Evolutionary conservation across 345 rosid species (phyloP).

Genomic region (Euphorbia peplus): DNA sequence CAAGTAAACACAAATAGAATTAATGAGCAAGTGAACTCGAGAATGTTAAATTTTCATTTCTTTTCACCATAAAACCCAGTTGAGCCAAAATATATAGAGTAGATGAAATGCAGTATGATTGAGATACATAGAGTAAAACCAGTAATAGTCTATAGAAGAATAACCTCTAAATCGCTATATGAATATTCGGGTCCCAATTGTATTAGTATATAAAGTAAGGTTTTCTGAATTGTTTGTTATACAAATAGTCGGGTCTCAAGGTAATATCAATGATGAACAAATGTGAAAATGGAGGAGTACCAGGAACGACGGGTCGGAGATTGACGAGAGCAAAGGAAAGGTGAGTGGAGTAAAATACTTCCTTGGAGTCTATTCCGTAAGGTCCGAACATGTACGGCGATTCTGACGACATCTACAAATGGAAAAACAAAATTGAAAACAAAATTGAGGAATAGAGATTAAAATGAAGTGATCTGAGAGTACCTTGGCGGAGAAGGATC

Average conservation of each 20-base stretch:
- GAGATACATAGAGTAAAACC: not conserved
- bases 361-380: slow-evolving; percentile 60
- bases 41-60: not conserved
- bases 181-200: no score
- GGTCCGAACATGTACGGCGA: slow-evolving; percentile 59
- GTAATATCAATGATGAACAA: not conserved
- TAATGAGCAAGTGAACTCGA: not conserved
- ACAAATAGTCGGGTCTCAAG: no score
- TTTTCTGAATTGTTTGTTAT: no score
- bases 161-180: no score
- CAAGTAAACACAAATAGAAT: not conserved
- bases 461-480: no score
- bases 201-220: no score
- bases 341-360: slow-evolving; percentile 68
- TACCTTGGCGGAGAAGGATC: slow-evolving; percentile 1
- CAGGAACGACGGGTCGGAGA: slow-evolving; percentile 84
- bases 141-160: not conserved
- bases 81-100: no score
- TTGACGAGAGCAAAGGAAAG: slow-evolving; percentile 86
- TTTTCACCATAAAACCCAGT: not conserved
- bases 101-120: not conserved
- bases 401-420: slow-evolving; percentile 38
- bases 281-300: slow-evolving; percentile 20
- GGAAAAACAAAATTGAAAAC: not conserved
- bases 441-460: not conserved